A percentile compares a stretch with the other conserved stretches of the same genome.
phyloP scores from a whole-genome alignment of 805 yeast genomes.

The Teunomyces lycoperdinae region DNA sequence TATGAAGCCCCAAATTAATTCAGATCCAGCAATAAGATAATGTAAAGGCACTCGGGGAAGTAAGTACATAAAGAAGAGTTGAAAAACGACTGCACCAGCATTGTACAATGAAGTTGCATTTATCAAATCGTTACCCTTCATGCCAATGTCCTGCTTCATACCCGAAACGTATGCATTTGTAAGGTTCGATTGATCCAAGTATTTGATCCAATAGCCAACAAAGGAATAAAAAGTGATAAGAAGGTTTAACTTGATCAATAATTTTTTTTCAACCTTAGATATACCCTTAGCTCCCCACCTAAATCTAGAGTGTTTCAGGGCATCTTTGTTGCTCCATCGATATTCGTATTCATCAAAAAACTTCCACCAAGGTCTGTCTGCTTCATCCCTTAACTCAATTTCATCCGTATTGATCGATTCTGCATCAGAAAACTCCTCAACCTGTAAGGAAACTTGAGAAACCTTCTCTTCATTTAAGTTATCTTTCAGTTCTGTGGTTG shows the following conservation, averaged over 20 bases:
- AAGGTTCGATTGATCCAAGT: conserved; percentile 21
- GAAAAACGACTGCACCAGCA: conserved; percentile 22
- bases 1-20: conserved; percentile 18
- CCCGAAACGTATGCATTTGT: conserved; percentile 24
- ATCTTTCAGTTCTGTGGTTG: not conserved
- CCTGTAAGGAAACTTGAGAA: not conserved
- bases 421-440: not conserved
- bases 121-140: conserved; percentile 21
- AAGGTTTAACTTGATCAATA: conserved; percentile 22
- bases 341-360: conserved; percentile 39
- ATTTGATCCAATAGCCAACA: conserved; percentile 24
- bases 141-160: conserved; percentile 14
- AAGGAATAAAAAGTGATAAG: conserved; percentile 22
- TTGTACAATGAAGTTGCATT: conserved; percentile 19
- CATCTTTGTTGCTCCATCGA: conserved; percentile 9
- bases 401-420: not conserved
- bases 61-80: conserved; percentile 22
- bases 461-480: not conserved
- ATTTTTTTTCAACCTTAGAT: conserved; percentile 21
- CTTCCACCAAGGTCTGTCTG: conserved; percentile 48
- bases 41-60: conserved; percentile 19
- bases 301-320: conserved; percentile 8
- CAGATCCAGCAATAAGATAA: conserved; percentile 18
- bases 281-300: conserved; percentile 25
- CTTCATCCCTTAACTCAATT: conserved; percentile 49